These are phyloP conservation scores for Cucumis cinereus DNA, from an alignment of 306 rosid species.

Conservation along the genomic window DNA sequence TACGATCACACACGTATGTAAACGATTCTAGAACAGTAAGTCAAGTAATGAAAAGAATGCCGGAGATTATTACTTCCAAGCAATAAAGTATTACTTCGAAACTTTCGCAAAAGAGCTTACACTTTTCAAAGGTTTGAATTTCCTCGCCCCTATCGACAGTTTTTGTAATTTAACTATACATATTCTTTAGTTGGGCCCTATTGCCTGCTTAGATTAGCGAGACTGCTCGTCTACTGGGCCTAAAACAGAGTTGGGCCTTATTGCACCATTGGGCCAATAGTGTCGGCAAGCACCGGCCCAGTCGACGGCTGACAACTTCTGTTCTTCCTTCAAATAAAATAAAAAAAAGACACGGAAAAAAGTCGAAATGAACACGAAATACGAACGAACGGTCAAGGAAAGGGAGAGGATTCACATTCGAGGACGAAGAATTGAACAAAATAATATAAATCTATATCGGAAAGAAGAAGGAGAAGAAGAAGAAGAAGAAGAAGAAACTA, in stretches of 20 bases:
- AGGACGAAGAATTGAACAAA: not conserved
- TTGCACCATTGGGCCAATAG: not conserved
- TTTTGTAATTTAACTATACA: too few species aligned
- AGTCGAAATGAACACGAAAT: not conserved
- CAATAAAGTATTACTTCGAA: too few species aligned
- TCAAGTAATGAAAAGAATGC: too few species aligned
- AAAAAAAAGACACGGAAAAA: not conserved
- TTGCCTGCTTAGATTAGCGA: not conserved
- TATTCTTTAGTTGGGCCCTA: not conserved
- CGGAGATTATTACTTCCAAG: too few species aligned
- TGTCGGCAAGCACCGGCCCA: conserved; percentile 4
- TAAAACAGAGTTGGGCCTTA: not conserved
- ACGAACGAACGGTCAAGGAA: not conserved
- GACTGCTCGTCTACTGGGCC: not conserved
- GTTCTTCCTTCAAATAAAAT: not conserved
- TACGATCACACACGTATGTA: too few species aligned
- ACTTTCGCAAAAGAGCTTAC: too few species aligned
- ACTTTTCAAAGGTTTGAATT: too few species aligned
- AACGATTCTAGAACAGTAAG: too few species aligned
- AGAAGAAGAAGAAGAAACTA: not conserved
- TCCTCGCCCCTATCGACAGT: too few species aligned
- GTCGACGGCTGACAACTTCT: not conserved
- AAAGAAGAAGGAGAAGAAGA: not conserved
- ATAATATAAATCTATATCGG: not conserved
- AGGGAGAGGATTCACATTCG: not conserved